Conservation (phyloP, 352 stramenopile species). For the Thalassiosira sp. region DNA sequence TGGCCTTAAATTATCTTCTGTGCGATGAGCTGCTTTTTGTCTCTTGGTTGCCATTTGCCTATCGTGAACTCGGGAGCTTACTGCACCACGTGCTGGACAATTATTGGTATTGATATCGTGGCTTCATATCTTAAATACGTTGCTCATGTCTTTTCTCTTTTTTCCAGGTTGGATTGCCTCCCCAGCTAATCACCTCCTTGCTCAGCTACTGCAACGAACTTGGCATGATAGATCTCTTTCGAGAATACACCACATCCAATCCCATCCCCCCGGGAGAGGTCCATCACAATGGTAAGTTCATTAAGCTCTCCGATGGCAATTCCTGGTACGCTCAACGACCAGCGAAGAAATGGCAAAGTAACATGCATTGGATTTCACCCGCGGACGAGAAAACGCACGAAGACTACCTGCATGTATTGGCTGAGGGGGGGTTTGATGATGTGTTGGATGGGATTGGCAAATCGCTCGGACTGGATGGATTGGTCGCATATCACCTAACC, state of each 20-base stretch:
- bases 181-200: constrained; percentile 17
- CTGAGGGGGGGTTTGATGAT: constrained; percentile 40
- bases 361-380: constrained; percentile 60
- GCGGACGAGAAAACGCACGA: constrained; percentile 44
- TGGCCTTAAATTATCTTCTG: too few species aligned
- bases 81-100: too few species aligned
- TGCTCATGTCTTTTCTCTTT: too few species aligned
- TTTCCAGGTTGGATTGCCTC: constrained; percentile 38
- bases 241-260: too few species aligned
- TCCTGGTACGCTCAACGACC: constrained; percentile 56
- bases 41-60: too few species aligned
- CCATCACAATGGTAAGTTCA: constrained; percentile 10
- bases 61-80: too few species aligned
- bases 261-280: too few species aligned
- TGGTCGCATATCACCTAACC: constrained; percentile 57
- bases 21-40: too few species aligned
- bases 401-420: constrained; percentile 46
- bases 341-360: constrained; percentile 36
- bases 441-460: constrained; percentile 53
- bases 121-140: too few species aligned
- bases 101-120: too few species aligned
- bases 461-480: constrained; percentile 32
- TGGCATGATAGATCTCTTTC: constrained; percentile 44
- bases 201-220: constrained; percentile 45
- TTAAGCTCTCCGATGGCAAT: constrained; percentile 19